Conservation (phyloP, 805 yeast genomes). For the Blastobotrys attinorum region DNA sequence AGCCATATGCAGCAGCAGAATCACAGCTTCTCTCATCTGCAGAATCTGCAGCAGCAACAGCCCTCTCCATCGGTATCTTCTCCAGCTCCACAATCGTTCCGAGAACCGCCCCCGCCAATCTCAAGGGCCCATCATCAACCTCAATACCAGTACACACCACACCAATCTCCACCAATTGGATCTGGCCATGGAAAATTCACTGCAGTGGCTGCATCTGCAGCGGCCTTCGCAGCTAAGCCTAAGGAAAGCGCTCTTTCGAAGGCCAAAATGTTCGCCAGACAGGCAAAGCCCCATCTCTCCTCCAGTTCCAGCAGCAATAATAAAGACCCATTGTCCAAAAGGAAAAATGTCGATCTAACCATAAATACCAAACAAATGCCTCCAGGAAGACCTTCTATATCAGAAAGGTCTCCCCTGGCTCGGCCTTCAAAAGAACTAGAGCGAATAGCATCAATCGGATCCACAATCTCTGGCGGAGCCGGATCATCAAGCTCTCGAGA, state of each 20-base stretch:
- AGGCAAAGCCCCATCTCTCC: slow-evolving; percentile 19
- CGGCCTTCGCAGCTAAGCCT: slow-evolving; percentile 23
- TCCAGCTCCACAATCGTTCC: neutral
- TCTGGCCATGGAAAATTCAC: slow-evolving; percentile 1
- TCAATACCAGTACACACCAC: neutral
- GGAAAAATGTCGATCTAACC: slow-evolving; percentile 17
- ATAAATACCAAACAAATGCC: slow-evolving; percentile 22
- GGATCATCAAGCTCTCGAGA: slow-evolving; percentile 3
- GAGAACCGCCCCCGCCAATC: neutral
- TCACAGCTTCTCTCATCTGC: neutral
- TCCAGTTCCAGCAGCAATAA: slow-evolving; percentile 10
- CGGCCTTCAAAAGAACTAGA: slow-evolving; percentile 30
- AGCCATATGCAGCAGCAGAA: too few relatives aligned
- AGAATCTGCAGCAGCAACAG: neutral
- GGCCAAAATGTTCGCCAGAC: slow-evolving; percentile 29
- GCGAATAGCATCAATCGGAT: slow-evolving; percentile 30
- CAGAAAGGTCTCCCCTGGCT: slow-evolving; percentile 26
- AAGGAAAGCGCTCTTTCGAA: slow-evolving; percentile 22
- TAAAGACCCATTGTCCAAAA: slow-evolving; percentile 3
- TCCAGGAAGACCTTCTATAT: slow-evolving; percentile 21
- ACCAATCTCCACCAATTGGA: neutral
- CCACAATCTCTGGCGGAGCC: slow-evolving; percentile 7
- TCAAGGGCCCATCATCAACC: too few relatives aligned
- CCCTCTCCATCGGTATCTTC: neutral
- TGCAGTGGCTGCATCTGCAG: slow-evolving; percentile 27